phyloP scores from a whole-genome alignment of 306 rosid genomes.

The Citrullus mucosospermus region DNA sequence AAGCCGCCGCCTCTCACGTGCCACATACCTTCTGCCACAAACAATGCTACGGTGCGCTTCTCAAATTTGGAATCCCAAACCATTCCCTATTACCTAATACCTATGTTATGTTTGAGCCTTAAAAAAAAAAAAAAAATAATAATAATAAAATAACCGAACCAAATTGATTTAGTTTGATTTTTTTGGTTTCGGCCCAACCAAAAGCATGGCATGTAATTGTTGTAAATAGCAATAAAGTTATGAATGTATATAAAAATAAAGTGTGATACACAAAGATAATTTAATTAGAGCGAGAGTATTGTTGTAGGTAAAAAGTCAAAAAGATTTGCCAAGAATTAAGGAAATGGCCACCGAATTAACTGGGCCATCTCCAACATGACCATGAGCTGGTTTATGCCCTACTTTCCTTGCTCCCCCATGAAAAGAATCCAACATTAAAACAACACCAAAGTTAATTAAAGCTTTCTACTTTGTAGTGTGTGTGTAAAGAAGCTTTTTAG shows the following conservation, averaged over 20 bases:
- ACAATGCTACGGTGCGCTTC: not conserved
- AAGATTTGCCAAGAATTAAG: no score
- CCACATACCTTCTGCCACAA: not conserved
- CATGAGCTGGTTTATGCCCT: conserved; percentile 50
- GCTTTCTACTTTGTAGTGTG: conserved; percentile 12
- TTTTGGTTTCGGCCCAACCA: no score
- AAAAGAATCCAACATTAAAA: conserved; percentile 47
- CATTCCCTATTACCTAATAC: not conserved
- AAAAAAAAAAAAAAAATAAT: no score
- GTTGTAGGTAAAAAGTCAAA: no score
- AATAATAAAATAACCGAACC: no score
- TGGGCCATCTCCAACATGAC: conserved; percentile 14
- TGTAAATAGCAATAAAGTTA: no score
- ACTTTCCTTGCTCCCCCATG: conserved; percentile 42
- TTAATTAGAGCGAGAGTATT: no score
- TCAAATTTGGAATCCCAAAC: not conserved
- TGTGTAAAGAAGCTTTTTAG: conserved; percentile 25
- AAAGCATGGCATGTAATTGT: no score
- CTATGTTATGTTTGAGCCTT: no score
- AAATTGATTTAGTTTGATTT: no score
- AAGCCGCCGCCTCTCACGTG: not conserved
- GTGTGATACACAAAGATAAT: no score
- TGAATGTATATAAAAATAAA: no score
- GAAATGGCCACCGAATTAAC: not conserved
- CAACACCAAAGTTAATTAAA: conserved; percentile 25